A percentile compares a stretch with the other conserved stretches of the same genome.
phyloP scores from a whole-genome alignment of 768 basidiomycete genomes.

The Daedaleopsis nitida region DNA sequence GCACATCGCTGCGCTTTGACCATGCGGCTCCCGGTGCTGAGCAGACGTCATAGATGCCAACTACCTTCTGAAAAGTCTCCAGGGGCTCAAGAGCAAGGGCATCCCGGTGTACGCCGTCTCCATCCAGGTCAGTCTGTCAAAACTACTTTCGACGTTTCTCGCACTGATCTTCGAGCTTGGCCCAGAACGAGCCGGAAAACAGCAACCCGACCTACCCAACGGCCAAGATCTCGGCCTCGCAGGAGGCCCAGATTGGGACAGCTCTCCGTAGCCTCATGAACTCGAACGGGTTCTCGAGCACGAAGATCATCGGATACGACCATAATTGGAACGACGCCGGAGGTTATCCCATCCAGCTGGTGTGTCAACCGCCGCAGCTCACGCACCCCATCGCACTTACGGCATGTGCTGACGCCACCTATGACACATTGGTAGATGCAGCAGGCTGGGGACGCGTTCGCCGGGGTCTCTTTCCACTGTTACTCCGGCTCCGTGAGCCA shows the following conservation, averaged over 20 bases:
- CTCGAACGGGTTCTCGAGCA: conserved; percentile 56
- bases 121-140: conserved; percentile 42
- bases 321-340: conserved; percentile 77
- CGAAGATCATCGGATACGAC: conserved; percentile 68
- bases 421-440: conserved; percentile 45
- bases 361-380: conserved; percentile 1
- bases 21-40: not conserved
- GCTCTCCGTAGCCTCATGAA: conserved; percentile 60
- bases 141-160: not conserved
- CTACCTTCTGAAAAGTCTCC: conserved; percentile 72
- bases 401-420: not conserved
- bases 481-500: conserved; percentile 57
- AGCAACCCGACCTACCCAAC: conserved; percentile 72
- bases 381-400: not conserved
- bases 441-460: conserved; percentile 53
- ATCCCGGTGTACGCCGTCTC: conserved; percentile 64
- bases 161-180: not conserved
- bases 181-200: conserved; percentile 56
- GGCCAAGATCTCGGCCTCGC: conserved; percentile 51
- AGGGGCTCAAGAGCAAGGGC: conserved; percentile 66
- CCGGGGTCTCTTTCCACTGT: conserved; percentile 74
- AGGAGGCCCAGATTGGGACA: conserved; percentile 61
- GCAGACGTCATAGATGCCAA: conserved; percentile 52
- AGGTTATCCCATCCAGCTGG: conserved; percentile 60
- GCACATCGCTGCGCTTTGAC: not conserved